A percentile compares a stretch with the other conserved stretches of the same genome.
phyloP scores from a whole-genome alignment of 306 rosid species.

The Astragalus glycyphyllos region DNA sequence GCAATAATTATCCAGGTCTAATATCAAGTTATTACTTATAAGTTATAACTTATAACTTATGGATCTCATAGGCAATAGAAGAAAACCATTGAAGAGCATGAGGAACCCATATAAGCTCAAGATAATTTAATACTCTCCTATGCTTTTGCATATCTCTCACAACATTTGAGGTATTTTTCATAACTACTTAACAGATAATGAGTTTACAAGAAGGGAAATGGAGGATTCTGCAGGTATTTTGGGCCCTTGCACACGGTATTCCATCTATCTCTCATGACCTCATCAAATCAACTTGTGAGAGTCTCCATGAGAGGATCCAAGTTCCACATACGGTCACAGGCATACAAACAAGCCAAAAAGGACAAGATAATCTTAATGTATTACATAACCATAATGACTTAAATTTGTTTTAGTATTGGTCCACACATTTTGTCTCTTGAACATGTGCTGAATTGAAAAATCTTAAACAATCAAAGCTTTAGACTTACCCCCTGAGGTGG shows the following conservation, averaged over 20 bases:
- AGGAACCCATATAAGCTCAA: slow-evolving; percentile 5
- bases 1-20: background rate
- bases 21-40: background rate
- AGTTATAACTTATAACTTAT: too few species aligned
- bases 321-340: background rate
- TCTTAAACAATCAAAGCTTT: background rate
- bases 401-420: slow-evolving; percentile 11
- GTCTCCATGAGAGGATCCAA: background rate
- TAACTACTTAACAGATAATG: background rate
- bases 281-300: background rate
- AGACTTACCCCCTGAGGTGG: slow-evolving; percentile 86
- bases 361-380: background rate
- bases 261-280: background rate
- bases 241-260: slow-evolving; percentile 10
- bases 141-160: slow-evolving; percentile 3
- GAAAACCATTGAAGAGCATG: background rate
- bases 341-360: background rate
- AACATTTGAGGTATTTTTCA: background rate
- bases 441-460: background rate
- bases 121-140: slow-evolving; percentile 4
- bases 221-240: slow-evolving; percentile 1
- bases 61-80: slow-evolving; percentile 7
- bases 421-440: background rate
- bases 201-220: background rate
- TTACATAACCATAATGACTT: slow-evolving; percentile 36